Percentiles rank a stretch among this genome's conserved stretches.
Conservation (phyloP, 139 green algal species). For the Axilococcus clingmanii region DNA sequence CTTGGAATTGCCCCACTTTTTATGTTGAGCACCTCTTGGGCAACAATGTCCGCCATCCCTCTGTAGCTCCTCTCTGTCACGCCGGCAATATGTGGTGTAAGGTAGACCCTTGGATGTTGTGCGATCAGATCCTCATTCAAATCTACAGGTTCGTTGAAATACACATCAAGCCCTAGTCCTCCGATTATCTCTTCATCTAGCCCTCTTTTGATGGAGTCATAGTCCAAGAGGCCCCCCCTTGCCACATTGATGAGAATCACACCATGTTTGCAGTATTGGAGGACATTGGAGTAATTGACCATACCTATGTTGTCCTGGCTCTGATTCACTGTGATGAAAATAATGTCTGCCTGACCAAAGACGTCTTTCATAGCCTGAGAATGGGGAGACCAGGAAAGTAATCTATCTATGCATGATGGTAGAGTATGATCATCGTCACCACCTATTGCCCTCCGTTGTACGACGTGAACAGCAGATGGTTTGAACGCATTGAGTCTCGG, state of each 20-base stretch:
- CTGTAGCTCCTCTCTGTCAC: slow-evolving; percentile 52
- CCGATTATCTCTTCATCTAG: slow-evolving; percentile 34
- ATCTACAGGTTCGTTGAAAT: slow-evolving; percentile 47
- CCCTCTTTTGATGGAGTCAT: slow-evolving; percentile 24
- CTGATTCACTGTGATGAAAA: slow-evolving; percentile 38
- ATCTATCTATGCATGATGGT: too few relatives aligned
- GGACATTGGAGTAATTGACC: slow-evolving; percentile 27
- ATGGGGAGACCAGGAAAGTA: too few relatives aligned
- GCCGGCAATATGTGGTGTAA: slow-evolving; percentile 58
- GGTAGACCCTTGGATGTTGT: slow-evolving; percentile 26
- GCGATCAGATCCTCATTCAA: slow-evolving; percentile 21
- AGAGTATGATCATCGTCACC: neutral
- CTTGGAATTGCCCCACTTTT: too few relatives aligned
- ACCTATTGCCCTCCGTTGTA: neutral
- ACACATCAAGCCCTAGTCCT: slow-evolving; percentile 50
- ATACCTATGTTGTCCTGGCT: slow-evolving; percentile 28
- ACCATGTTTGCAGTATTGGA: slow-evolving; percentile 30
- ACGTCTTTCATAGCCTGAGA: neutral
- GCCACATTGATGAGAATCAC: slow-evolving; percentile 54
- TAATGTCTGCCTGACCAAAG: slow-evolving; percentile 14
- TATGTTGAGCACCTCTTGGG: slow-evolving; percentile 10
- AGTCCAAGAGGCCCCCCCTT: slow-evolving; percentile 48
- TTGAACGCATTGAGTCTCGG: slow-evolving; percentile 32
- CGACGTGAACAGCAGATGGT: neutral
- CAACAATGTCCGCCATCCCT: slow-evolving; percentile 46